Conservation (phyloP, 441 rosid genomes). For the Eutrema salsugineum region DNA sequence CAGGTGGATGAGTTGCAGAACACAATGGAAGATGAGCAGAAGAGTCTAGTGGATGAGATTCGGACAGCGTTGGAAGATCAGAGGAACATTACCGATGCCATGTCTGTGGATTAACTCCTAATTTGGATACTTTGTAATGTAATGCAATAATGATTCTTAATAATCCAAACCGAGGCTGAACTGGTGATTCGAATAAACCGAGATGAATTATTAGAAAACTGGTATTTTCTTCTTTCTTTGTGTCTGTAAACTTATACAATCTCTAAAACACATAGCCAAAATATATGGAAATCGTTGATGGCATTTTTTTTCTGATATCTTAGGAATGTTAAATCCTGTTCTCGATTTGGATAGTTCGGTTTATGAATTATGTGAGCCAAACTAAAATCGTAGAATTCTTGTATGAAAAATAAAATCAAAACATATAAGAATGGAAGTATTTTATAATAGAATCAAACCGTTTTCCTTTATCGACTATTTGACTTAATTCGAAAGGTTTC, state of each 20-base stretch:
- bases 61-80: constrained; percentile 56
- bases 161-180: neutral
- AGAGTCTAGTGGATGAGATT: constrained; percentile 37
- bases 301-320: neutral
- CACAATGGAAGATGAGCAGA: constrained; percentile 62
- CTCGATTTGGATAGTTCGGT: neutral
- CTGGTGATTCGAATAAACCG: neutral
- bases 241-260: neutral
- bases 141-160: neutral
- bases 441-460: neutral
- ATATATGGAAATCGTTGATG: neutral
- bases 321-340: neutral
- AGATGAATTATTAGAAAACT: neutral
- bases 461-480: neutral
- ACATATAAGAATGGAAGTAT: neutral
- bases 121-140: neutral
- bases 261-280: neutral
- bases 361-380: neutral
- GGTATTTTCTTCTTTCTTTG: neutral
- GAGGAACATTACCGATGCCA: constrained; percentile 53
- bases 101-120: constrained; percentile 63
- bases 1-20: constrained; percentile 91
- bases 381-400: neutral
- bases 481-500: neutral
- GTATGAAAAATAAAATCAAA: neutral